phyloP scores from a whole-genome alignment of 352 stramenopile genomes.

The Phytophthora nicotianae region DNA sequence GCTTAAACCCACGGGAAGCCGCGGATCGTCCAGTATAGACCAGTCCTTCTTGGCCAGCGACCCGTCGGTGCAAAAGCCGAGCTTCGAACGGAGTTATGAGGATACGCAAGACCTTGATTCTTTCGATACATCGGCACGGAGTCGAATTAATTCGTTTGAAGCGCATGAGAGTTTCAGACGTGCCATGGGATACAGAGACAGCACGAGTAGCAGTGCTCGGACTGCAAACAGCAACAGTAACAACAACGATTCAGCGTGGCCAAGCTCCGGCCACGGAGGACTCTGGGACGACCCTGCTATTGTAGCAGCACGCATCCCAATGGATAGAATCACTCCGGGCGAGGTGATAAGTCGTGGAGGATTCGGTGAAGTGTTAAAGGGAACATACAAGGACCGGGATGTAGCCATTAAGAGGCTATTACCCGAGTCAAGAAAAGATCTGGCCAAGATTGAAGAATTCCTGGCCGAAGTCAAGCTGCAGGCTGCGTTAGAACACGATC shows the following conservation, averaged over 20 bases:
- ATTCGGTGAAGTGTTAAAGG: slow-evolving; percentile 53
- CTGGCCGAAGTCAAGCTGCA: slow-evolving; percentile 58
- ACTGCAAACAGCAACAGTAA: slow-evolving; percentile 33
- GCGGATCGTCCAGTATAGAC: slow-evolving; percentile 10
- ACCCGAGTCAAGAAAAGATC: slow-evolving; percentile 41
- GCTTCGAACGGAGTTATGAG: slow-evolving; percentile 15
- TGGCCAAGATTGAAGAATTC: slow-evolving; percentile 57
- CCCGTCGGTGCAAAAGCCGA: slow-evolving; percentile 11
- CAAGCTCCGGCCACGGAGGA: slow-evolving; percentile 23
- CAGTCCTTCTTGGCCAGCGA: slow-evolving; percentile 19
- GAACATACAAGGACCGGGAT: slow-evolving; percentile 37
- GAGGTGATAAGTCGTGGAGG: slow-evolving; percentile 50
- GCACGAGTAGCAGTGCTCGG: slow-evolving; percentile 12
- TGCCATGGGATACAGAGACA: slow-evolving; percentile 34
- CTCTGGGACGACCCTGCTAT: slow-evolving; percentile 60
- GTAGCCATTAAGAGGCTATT: slow-evolving; percentile 63
- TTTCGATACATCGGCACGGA: slow-evolving; percentile 32
- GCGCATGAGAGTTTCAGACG: slow-evolving; percentile 31
- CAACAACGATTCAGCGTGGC: slow-evolving; percentile 23
- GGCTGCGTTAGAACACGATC: slow-evolving; percentile 37
- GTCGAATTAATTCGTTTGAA: slow-evolving; percentile 34
- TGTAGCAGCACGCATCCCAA: slow-evolving; percentile 51
- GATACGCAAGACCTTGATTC: slow-evolving; percentile 23
- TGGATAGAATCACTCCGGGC: slow-evolving; percentile 42
- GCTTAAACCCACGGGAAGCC: slow-evolving; percentile 20